Percentiles rank a stretch among this genome's conserved stretches.
Evolutionary conservation across 2,329 filamentous ascomycete genomes (phyloP).

Genomic region (Thermoascus crustaceus): DNA sequence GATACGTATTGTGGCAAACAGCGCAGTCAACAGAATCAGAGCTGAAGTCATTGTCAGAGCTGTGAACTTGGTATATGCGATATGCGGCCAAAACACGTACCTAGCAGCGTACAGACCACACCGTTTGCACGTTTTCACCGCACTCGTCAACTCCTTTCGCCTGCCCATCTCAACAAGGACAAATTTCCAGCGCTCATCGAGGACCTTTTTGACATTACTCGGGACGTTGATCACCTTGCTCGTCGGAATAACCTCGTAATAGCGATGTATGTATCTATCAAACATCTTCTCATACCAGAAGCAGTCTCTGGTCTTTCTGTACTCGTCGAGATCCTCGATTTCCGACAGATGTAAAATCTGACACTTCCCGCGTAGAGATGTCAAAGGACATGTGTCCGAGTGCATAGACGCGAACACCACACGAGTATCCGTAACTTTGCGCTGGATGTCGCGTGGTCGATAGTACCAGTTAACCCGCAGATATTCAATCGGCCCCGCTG

Average conservation of each 20-base stretch:
- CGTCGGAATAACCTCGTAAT: constrained; percentile 94
- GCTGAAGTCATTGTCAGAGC: constrained; percentile 39
- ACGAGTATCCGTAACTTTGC: constrained; percentile 83
- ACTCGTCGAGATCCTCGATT: constrained; percentile 72
- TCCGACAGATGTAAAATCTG: constrained; percentile 82
- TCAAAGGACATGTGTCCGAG: constrained; percentile 88
- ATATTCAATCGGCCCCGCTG: constrained; percentile 66
- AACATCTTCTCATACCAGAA: constrained; percentile 99
- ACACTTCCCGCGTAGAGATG: constrained; percentile 88
- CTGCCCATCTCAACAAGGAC: constrained; percentile 90
- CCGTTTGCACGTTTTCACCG: constrained; percentile 91
- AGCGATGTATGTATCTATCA: constrained; percentile 95
- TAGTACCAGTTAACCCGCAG: constrained; percentile 98
- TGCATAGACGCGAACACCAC: constrained; percentile 97
- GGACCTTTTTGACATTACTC: constrained; percentile 84
- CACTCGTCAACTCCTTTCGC: constrained; percentile 90
- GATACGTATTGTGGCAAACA: constrained; percentile 88
- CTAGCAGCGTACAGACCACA: constrained; percentile 86
- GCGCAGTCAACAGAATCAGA: constrained; percentile 96
- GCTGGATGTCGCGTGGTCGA: constrained; percentile 87
- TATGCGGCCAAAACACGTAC: constrained; percentile 57
- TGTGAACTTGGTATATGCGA: neutral
- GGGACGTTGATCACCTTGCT: constrained; percentile 92
- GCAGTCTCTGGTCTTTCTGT: constrained; percentile 72
- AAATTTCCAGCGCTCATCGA: constrained; percentile 94